Base-by-base conservation (phyloP, 2,329 filamentous ascomycete genomes). In the Sporothrix luriei region DNA sequence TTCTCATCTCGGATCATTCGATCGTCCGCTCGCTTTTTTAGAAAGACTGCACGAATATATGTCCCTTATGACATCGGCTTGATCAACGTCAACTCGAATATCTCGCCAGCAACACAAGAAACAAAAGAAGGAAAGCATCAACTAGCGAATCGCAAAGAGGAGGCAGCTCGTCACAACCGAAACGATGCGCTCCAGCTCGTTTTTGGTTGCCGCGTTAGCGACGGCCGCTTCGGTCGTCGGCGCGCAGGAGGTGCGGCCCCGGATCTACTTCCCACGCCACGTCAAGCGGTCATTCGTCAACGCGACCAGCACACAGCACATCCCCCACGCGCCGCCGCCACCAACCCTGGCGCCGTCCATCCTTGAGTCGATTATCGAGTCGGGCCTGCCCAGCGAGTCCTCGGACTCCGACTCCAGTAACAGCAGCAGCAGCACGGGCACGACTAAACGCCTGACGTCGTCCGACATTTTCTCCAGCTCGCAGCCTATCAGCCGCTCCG, bases 261-360 rank as follows among this genome's bases (percentile, higher is more conserved):
- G 81, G 75, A 85, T 87, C 75, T 88, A 87, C 76, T 88, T 84
- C 72, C 86, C 86, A 14, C 81, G 83, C 69, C 81, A 86, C 55
- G 80, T 88, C 74, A 87, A 84, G 78, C 82, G 85, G 68, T 79
- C 84, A 70, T 79, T 82, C 68, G 74, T 75, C 71, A 85, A 85
- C 74, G 77, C 76, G 16, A 83, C 82, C n/a, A 75, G 77, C 71
- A 79, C 79, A 52, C 76, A 76, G 66, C 68, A 74, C 38, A 74
- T 73, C 64, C 74, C 75, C n/a, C 74, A 76, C 48, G 38, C 72
- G 13, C 66, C 76, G 54, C 74, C 74, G 52, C 72, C 75, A 51
- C 73, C 75, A 4, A 74, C 74, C 2, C 33, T 66, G 21, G 70
- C 71, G 4, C 70, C 72, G 64, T 49, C 52, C 2, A 66, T n/a